Evolutionary conservation across 108 stramenopile species (phyloP).

Genomic region (Skeletonema potamos): DNA sequence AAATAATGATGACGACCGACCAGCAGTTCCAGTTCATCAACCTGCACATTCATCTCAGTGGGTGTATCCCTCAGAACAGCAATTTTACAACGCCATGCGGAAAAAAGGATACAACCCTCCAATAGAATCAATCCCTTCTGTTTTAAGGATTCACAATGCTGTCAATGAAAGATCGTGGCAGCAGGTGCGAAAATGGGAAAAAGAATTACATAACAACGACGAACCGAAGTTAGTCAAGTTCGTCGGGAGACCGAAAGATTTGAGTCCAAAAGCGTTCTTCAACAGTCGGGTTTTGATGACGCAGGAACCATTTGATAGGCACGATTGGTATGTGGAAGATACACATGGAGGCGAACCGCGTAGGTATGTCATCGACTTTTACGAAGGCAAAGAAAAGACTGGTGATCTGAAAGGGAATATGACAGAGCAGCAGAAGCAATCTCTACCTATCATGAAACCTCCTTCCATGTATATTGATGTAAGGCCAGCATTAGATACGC

Average conservation of each 20-base stretch:
- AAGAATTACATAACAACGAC: conserved; percentile 35
- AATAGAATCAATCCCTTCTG: conserved; percentile 75
- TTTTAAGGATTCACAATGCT: conserved; percentile 93
- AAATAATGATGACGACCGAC: conserved; percentile 6
- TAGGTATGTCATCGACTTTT: conserved; percentile 97
- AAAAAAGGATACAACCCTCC: conserved; percentile 90
- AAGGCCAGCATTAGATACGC: conserved; percentile 86
- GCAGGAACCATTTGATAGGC: conserved; percentile 92
- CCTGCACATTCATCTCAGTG: conserved; percentile 52
- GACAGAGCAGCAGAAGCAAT: background rate
- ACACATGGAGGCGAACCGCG: conserved; percentile 45
- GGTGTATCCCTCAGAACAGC: conserved; percentile 97
- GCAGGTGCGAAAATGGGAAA: conserved; percentile 78
- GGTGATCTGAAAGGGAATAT: conserved; percentile 2
- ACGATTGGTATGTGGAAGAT: conserved; percentile 95
- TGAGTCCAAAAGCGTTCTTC: conserved; percentile 90
- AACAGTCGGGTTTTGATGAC: conserved; percentile 72
- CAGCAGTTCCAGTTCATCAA: conserved; percentile 34
- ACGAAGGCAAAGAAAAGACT: conserved; percentile 61
- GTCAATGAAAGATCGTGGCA: conserved; percentile 94
- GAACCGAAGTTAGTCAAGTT: conserved; percentile 82
- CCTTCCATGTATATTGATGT: conserved; percentile 92
- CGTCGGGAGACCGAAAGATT: conserved; percentile 88
- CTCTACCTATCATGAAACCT: conserved; percentile 5
- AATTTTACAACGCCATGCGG: conserved; percentile 96